Base-by-base conservation (phyloP, 2,329 filamentous ascomycete species). In the Trichoderma oligosporum region DNA sequence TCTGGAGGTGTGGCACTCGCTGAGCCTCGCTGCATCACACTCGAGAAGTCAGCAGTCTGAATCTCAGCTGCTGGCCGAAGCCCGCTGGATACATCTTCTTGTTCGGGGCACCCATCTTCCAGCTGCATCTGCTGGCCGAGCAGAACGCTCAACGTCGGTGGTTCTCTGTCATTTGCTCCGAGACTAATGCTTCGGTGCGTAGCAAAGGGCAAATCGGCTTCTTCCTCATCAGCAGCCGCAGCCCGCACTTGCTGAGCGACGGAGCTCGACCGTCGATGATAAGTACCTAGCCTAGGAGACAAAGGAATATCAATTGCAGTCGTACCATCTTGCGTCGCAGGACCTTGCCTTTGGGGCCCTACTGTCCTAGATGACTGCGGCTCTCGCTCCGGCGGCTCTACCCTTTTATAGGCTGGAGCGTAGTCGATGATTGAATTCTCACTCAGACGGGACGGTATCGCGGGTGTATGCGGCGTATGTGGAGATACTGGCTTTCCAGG, bases 391-490 rank as follows among this genome's bases (percentile, higher is more conserved):
- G 71, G 66, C 7, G 72, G 68, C 22, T 67, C 63, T 16, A 66
- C 64, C 16, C 70, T 63, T n/a, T 67, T 65, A 20, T 59, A 58
- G 20, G 66, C 63, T 2, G 65, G 61, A 18, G 66, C 61, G 44
- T 73, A 71, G 53, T 73, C 71, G 35, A 73, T 72, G 29, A 94
- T 90, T 51, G 89, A 94, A 67, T 95, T 92, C 61, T 94, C 91
- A 67, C 91, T 96, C 20, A 99, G 76, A n/a, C 94, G 83, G 7
- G 92, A 97, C 18, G 93, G 93, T 25, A 97, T 91, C 9, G 92
- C 91, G 4, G 94, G 94, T 0, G 91, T 96, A 67, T 97, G 92
- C 1, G 92, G 91, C 0, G 90, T 96, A 67, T 93, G 91, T 8
- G 89, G 91, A 2, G 91, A 96, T 16, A 95, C 82, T 0, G 91